phyloP scores from a whole-genome alignment of 2,329 filamentous ascomycete genomes.

The Byssochlamys sp. region DNA sequence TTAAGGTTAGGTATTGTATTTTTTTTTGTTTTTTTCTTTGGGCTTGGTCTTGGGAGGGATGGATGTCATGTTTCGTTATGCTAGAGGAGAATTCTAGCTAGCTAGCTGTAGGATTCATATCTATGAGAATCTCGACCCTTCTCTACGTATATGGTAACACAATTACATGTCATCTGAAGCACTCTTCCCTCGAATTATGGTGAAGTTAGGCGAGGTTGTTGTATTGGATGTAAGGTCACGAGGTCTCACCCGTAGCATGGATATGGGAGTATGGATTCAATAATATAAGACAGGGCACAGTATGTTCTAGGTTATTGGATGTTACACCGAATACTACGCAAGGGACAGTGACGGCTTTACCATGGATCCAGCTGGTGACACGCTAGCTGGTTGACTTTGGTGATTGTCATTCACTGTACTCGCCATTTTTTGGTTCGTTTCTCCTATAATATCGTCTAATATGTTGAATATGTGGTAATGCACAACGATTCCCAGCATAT shows the following conservation, averaged over 20 bases:
- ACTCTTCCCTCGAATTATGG: neutral
- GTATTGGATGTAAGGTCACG: neutral
- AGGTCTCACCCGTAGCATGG: neutral
- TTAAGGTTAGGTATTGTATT: too few species aligned
- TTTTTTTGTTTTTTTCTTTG: too few species aligned
- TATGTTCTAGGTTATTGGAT: neutral
- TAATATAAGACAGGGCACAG: too few species aligned
- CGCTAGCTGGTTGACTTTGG: neutral
- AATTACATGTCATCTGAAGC: neutral
- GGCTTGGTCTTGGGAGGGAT: too few species aligned
- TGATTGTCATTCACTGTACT: neutral
- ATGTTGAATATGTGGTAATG: neutral
- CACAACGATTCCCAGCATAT: neutral
- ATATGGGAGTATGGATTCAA: neutral
- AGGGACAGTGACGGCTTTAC: neutral
- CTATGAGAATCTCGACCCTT: neutral
- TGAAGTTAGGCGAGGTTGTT: neutral
- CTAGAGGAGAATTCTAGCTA: too few species aligned
- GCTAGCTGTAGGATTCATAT: neutral
- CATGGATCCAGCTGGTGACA: neutral
- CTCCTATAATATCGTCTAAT: neutral
- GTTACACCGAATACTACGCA: neutral
- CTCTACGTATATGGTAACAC: neutral
- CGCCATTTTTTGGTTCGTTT: neutral
- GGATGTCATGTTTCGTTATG: too few species aligned